phyloP scores from a whole-genome alignment of 495 filamentous ascomycete genomes.

The Cladorrhinum samala region DNA sequence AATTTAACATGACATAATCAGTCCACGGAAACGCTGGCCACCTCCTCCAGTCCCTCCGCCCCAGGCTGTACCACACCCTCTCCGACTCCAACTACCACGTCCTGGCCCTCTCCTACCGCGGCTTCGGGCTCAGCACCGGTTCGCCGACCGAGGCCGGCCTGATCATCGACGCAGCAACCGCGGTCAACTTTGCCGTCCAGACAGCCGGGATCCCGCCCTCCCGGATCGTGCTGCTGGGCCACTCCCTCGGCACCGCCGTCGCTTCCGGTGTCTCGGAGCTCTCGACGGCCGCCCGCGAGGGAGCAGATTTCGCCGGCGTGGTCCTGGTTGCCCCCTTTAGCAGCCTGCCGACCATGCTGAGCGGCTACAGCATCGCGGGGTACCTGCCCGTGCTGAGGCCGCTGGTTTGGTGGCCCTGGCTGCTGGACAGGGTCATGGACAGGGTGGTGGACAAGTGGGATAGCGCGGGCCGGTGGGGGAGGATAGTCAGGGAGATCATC shows the following conservation, averaged over 20 bases:
- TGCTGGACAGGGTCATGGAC: constrained; percentile 33
- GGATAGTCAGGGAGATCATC: constrained; percentile 39
- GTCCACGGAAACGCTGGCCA: constrained; percentile 58
- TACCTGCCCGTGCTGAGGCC: constrained; percentile 73
- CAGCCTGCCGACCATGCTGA: constrained; percentile 61
- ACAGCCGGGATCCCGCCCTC: constrained; percentile 58
- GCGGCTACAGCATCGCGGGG: constrained; percentile 60
- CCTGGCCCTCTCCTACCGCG: constrained; percentile 78
- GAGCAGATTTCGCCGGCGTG: constrained; percentile 58
- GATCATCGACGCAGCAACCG: constrained; percentile 68
- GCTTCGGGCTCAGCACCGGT: constrained; percentile 77
- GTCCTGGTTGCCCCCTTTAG: constrained; percentile 77
- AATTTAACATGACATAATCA: constrained; percentile 5
- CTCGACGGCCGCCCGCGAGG: constrained; percentile 43
- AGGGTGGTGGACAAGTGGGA: constrained; percentile 50
- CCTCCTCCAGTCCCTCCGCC: constrained; percentile 56
- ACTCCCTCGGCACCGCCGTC: constrained; percentile 85
- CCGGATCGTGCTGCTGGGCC: constrained; percentile 76
- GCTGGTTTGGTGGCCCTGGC: constrained; percentile 43
- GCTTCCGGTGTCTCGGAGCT: constrained; percentile 63
- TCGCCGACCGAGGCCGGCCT: constrained; percentile 75
- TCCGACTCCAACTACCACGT: constrained; percentile 55
- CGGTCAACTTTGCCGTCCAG: constrained; percentile 64
- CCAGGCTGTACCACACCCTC: constrained; percentile 56
- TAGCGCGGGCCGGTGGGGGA: constrained; percentile 39